Evolutionary conservation across 2,329 filamentous ascomycete species (phyloP).

Genomic region (Botryotinia convoluta): DNA sequence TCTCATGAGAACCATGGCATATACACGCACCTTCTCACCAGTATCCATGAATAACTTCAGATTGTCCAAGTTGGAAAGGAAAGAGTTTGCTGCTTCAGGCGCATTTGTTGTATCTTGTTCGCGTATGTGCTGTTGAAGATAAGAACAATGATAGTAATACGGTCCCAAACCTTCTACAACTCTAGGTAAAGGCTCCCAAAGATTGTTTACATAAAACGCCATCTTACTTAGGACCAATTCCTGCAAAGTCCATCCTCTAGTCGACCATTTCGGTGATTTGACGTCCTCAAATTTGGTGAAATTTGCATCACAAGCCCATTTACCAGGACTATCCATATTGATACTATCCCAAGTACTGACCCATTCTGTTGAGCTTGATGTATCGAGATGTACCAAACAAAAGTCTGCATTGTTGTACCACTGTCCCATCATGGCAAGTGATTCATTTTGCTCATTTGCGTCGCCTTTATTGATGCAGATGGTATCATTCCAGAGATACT

Average conservation of each 20-base stretch:
- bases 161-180: constrained; percentile 37
- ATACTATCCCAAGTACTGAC: constrained; percentile 29
- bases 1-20: too few species aligned
- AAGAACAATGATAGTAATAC: constrained; percentile 38
- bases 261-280: constrained; percentile 34
- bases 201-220: constrained; percentile 39
- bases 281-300: constrained; percentile 30
- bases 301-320: constrained; percentile 20
- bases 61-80: constrained; percentile 1
- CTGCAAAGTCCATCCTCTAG: constrained; percentile 39
- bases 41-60: constrained; percentile 20
- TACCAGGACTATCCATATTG: constrained; percentile 21
- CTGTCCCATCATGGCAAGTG: constrained; percentile 39
- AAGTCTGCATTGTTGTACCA: constrained; percentile 39
- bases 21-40: constrained; percentile 11
- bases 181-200: constrained; percentile 35
- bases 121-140: constrained; percentile 30
- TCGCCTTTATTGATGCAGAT: constrained; percentile 39
- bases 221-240: constrained; percentile 40
- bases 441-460: constrained; percentile 36
- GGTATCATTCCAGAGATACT: constrained; percentile 39
- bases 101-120: constrained; percentile 7
- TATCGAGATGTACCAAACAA: constrained; percentile 38
- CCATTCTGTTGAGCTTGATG: constrained; percentile 29
- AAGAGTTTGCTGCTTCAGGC: constrained; percentile 1